These are phyloP conservation scores for Casaregolazyma lundiana DNA, from an alignment of 1,139 yeast species.

Conservation along the genomic window DNA sequence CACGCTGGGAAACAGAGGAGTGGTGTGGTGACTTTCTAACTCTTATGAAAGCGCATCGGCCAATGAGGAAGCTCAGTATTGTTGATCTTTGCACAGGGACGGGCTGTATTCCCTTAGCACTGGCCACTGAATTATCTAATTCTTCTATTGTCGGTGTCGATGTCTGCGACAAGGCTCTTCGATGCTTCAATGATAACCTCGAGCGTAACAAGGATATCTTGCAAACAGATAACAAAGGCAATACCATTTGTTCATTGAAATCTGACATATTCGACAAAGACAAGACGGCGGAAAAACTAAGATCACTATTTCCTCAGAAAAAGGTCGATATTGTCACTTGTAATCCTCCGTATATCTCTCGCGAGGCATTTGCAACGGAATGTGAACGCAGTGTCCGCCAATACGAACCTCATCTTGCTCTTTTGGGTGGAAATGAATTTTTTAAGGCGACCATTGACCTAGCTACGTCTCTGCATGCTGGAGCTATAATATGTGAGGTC, in stretches of 20 bases:
- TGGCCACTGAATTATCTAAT: constrained; percentile 28
- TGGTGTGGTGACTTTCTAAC: constrained; percentile 55
- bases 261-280: constrained; percentile 14
- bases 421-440: constrained; percentile 71
- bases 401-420: constrained; percentile 74
- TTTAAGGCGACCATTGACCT: constrained; percentile 51
- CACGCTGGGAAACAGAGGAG: constrained; percentile 95
- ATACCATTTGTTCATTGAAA: constrained; percentile 3
- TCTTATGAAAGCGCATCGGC: constrained; percentile 22
- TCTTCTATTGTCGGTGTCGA: constrained; percentile 52
- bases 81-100: constrained; percentile 86
- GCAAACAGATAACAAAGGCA: constrained; percentile 1
- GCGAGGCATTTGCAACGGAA: constrained; percentile 37
- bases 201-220: constrained; percentile 23
- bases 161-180: constrained; percentile 50
- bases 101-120: constrained; percentile 71
- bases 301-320: background rate
- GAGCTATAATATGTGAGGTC: constrained; percentile 45
- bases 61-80: constrained; percentile 26
- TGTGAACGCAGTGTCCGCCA: constrained; percentile 57
- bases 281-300: constrained; percentile 9
- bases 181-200: constrained; percentile 47
- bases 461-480: constrained; percentile 39
- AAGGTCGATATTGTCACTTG: constrained; percentile 55
- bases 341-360: constrained; percentile 87